Evolutionary conservation across 106 monocot species (phyloP).

Genomic region (Acorus gramineus): DNA sequence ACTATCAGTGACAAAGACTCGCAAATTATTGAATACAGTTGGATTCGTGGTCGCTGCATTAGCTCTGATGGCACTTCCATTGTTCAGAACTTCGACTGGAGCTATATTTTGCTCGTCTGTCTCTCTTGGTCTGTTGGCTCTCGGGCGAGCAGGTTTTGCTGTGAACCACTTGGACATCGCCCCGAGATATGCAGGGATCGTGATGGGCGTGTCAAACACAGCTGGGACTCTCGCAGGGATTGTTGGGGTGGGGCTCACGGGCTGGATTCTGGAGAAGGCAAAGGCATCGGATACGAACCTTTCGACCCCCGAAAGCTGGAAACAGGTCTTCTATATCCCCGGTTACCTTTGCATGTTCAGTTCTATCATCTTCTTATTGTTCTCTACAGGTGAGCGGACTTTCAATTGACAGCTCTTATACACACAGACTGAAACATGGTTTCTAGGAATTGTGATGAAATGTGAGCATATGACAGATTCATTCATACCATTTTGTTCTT

Average conservation of each 20-base stretch:
- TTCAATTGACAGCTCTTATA: conserved; percentile 32
- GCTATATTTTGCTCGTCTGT: conserved; percentile 61
- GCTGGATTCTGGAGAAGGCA: conserved; percentile 61
- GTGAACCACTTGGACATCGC: conserved; percentile 96
- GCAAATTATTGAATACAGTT: conserved; percentile 68
- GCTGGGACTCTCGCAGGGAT: conserved; percentile 93
- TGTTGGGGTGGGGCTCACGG: conserved; percentile 92
- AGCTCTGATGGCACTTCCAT: conserved; percentile 61
- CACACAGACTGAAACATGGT: no score
- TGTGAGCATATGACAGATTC: no score
- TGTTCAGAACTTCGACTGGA: conserved; percentile 40
- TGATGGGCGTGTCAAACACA: conserved; percentile 98
- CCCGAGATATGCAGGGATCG: conserved; percentile 86
- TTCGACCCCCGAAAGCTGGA: conserved; percentile 60
- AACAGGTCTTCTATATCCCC: conserved; percentile 66
- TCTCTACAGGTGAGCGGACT: conserved; percentile 76
- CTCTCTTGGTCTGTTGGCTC: conserved; percentile 79
- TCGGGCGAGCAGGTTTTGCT: conserved; percentile 94
- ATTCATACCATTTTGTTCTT: no score
- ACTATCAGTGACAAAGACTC: conserved; percentile 50
- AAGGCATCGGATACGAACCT: conserved; percentile 50
- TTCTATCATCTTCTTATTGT: conserved; percentile 61
- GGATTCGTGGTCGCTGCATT: conserved; percentile 64
- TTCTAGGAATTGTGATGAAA: no score
- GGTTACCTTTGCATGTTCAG: conserved; percentile 83